These are phyloP conservation scores for Diaporthe eres DNA, from an alignment of 2,329 filamentous ascomycete species.

Conservation along the genomic window DNA sequence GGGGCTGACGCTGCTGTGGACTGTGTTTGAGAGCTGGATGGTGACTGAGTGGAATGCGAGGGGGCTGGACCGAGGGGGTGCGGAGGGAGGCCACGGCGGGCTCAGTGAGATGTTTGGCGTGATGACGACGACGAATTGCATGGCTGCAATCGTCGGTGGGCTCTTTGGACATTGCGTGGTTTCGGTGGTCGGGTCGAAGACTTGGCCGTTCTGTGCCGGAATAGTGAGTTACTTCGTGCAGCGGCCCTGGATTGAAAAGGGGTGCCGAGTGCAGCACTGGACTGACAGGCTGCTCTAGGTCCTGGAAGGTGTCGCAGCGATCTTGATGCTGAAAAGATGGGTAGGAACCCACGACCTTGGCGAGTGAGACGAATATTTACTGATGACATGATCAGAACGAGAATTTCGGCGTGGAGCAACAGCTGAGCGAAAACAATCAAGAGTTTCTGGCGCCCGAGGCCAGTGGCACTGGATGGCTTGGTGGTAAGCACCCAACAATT, in stretches of 20 bases:
- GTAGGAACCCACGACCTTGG: constrained; percentile 4
- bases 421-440: neutral
- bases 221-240: constrained; percentile 46
- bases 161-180: constrained; percentile 65
- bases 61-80: constrained; percentile 52
- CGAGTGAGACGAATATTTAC: neutral
- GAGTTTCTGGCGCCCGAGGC: neutral
- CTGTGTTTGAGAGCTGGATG: constrained; percentile 72
- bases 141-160: constrained; percentile 66
- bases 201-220: constrained; percentile 63
- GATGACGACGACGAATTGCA: constrained; percentile 65
- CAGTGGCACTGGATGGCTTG: constrained; percentile 22
- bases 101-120: constrained; percentile 65
- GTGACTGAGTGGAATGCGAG: constrained; percentile 67
- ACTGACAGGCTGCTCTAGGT: constrained; percentile 40
- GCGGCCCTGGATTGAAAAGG: too few relatives aligned
- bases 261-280: neutral
- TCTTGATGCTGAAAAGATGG: constrained; percentile 51
- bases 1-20: constrained; percentile 68
- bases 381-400: constrained; percentile 36
- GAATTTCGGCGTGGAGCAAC: constrained; percentile 37
- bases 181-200: constrained; percentile 59
- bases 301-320: constrained; percentile 47
- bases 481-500: constrained; percentile 18
- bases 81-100: constrained; percentile 48